A percentile compares a stretch with the other conserved stretches of the same genome.
phyloP scores from a whole-genome alignment of 2,329 filamentous ascomycete genomes.

The Arthrobotrys conoides region DNA sequence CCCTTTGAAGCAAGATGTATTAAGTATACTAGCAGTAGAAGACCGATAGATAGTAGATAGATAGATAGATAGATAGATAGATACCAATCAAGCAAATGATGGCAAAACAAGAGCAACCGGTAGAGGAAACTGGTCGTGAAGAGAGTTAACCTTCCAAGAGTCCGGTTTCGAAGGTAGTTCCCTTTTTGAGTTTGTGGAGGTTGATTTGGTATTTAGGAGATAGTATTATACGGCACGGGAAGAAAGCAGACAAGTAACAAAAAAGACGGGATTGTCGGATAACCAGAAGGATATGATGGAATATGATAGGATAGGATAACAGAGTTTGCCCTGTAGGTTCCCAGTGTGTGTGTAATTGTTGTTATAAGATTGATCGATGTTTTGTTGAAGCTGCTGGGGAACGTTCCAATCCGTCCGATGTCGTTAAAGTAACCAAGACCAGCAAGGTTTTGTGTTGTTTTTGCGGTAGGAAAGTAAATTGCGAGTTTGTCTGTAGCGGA shows the following conservation, averaged over 20 bases:
- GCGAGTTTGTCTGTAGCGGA: not conserved
- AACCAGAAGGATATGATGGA: not conserved
- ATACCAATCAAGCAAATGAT: conserved; percentile 29
- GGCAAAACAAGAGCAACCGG: conserved; percentile 11
- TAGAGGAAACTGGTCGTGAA: conserved; percentile 13
- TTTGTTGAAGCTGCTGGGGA: conserved; percentile 13
- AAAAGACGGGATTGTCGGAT: conserved; percentile 19
- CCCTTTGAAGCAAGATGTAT: conserved; percentile 11
- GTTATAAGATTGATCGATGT: conserved; percentile 18
- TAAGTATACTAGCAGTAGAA: not conserved
- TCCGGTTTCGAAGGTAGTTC: conserved; percentile 16
- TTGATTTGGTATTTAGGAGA: conserved; percentile 13
- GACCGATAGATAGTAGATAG: not conserved
- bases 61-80: not conserved
- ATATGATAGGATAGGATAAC: not conserved
- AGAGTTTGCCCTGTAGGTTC: conserved; percentile 13
- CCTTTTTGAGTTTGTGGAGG: conserved; percentile 19
- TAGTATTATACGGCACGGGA: conserved; percentile 4
- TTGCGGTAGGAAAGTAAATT: not conserved
- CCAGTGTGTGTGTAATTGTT: conserved; percentile 3
- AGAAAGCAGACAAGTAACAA: not conserved
- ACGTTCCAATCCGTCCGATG: conserved; percentile 21
- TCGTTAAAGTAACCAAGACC: conserved; percentile 46
- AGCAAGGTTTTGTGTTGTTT: conserved; percentile 43
- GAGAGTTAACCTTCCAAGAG: conserved; percentile 14